phyloP scores from a whole-genome alignment of 2,329 filamentous ascomycete genomes.

The Cladosporium sp. region DNA sequence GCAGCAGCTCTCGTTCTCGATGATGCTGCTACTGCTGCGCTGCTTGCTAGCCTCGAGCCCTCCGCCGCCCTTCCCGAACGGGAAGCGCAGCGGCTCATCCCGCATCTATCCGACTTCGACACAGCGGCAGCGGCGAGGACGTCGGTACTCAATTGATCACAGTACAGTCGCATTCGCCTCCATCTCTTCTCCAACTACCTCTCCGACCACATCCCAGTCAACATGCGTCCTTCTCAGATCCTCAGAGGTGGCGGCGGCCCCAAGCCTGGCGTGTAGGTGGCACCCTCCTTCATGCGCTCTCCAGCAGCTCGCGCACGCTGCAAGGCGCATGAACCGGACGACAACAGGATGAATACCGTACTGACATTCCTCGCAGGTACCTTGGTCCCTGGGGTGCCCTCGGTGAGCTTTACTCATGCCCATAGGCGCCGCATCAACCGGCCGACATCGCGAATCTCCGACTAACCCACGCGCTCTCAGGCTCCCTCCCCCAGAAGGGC shows the following conservation, averaged over 20 bases:
- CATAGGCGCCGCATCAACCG: neutral
- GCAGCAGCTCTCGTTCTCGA: conserved; percentile 7
- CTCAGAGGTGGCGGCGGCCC: conserved; percentile 34
- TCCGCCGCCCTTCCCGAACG: conserved; percentile 2
- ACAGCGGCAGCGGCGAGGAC: neutral
- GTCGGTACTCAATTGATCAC: neutral
- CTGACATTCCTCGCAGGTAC: conserved; percentile 48
- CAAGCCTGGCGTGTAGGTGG: conserved; percentile 38
- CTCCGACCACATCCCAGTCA: conserved; percentile 16
- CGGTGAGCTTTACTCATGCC: conserved; percentile 50
- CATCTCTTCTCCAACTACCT: conserved; percentile 1
- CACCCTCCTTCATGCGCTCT: neutral
- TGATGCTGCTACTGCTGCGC: conserved; percentile 18
- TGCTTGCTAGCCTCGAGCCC: conserved; percentile 4
- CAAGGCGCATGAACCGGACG: neutral
- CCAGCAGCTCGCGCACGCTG: neutral
- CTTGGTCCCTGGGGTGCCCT: conserved; percentile 70
- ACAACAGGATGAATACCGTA: neutral
- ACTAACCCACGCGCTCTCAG: conserved; percentile 23
- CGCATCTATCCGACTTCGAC: conserved; percentile 6
- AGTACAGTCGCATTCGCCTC: conserved; percentile 3
- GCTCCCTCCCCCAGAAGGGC: conserved; percentile 54
- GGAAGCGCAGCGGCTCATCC: neutral
- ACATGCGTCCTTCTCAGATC: conserved; percentile 35
- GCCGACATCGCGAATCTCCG: conserved; percentile 22